These are phyloP conservation scores for Wickerhamiella slavikovae DNA, from an alignment of 805 yeast genomes.

Conservation along the genomic window DNA sequence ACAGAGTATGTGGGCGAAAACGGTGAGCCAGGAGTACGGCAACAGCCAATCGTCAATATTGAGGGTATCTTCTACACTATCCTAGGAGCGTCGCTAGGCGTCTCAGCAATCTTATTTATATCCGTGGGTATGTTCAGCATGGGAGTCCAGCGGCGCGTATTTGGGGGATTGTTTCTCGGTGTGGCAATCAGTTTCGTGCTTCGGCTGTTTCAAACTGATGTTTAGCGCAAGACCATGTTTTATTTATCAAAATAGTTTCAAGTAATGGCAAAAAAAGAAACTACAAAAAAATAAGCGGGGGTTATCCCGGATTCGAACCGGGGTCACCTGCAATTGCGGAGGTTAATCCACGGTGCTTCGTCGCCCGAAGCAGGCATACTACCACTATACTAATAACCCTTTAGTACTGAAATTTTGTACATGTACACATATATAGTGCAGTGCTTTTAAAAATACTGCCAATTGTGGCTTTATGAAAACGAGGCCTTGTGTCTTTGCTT, in stretches of 20 bases:
- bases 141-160: background rate
- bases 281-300: conserved; percentile 10
- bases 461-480: no score
- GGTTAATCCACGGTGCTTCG: conserved; percentile 15
- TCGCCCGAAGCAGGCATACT: conserved; percentile 22
- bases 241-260: background rate
- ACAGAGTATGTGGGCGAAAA: no score
- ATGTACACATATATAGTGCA: no score
- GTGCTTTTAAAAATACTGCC: no score
- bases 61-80: conserved; percentile 22
- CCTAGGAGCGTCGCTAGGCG: conserved; percentile 60
- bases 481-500: no score
- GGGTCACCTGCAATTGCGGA: conserved; percentile 21
- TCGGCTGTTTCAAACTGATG: background rate
- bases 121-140: background rate
- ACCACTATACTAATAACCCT: conserved; percentile 22
- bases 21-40: no score
- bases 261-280: no score
- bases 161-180: background rate
- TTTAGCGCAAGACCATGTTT: background rate
- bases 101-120: conserved; percentile 41
- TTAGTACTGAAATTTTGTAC: no score
- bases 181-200: background rate
- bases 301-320: conserved; percentile 23
- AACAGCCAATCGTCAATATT: no score